Percentiles rank a stretch among this genome's conserved stretches.
phyloP scores from a whole-genome alignment of 305 asterid genomes.

The Euphrasia arctica region DNA sequence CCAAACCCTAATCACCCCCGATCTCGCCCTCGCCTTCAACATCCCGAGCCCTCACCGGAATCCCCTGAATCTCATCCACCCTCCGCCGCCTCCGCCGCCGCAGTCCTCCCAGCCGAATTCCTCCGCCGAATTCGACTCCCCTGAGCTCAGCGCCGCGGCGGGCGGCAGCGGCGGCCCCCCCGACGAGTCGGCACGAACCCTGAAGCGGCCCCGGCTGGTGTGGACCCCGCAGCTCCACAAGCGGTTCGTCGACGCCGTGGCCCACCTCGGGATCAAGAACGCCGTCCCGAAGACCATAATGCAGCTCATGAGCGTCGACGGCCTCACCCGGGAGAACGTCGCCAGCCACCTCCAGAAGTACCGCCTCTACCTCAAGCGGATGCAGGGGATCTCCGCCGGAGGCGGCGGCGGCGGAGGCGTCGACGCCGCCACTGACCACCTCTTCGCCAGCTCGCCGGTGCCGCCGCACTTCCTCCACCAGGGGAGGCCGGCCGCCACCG shows the following conservation, averaged over 20 bases:
- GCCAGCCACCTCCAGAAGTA: constrained; percentile 54
- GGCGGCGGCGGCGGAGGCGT: constrained; percentile 27
- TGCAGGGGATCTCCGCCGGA: constrained; percentile 36
- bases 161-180: not conserved
- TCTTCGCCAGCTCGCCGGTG: constrained; percentile 67
- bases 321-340: constrained; percentile 47
- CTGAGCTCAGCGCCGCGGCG: constrained; percentile 23
- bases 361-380: constrained; percentile 43
- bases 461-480: constrained; percentile 63
- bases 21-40: constrained; percentile 46
- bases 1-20: constrained; percentile 44
- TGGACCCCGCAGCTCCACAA: constrained; percentile 61
- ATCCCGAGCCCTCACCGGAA: constrained; percentile 21
- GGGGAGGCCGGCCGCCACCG: not conserved
- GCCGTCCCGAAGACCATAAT: constrained; percentile 32
- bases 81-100: constrained; percentile 17
- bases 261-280: constrained; percentile 49
- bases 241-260: constrained; percentile 54
- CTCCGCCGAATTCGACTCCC: constrained; percentile 30
- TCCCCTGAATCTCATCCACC: not conserved
- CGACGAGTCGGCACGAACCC: constrained; percentile 48
- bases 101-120: constrained; percentile 18
- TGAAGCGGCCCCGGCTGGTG: constrained; percentile 48
- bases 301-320: constrained; percentile 60
- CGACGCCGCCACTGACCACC: constrained; percentile 45